phyloP scores from a whole-genome alignment of 179 eudicot species.

The Nepenthes alata region DNA sequence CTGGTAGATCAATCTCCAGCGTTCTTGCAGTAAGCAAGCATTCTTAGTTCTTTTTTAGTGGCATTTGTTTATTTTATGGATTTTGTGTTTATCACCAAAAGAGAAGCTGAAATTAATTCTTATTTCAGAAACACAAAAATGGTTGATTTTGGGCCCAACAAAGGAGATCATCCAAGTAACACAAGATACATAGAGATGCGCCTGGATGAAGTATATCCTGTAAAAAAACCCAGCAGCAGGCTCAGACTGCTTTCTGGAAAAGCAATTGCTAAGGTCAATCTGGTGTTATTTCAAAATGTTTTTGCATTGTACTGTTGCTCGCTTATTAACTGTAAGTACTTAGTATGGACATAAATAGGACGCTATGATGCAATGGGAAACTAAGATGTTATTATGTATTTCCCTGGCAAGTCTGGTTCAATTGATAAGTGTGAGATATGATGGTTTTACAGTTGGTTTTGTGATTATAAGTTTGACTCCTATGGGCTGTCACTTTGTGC shows the following conservation, averaged over 20 bases:
- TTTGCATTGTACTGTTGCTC: not conserved
- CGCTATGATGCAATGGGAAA: not conserved
- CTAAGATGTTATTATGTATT: no score
- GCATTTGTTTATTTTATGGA: not conserved
- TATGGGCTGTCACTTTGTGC: no score
- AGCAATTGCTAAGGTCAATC: conserved; percentile 46
- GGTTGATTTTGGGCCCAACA: conserved; percentile 23
- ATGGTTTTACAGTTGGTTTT: no score
- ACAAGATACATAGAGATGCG: conserved; percentile 57
- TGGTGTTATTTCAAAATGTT: not conserved
- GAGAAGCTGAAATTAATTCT: not conserved
- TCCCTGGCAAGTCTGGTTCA: no score
- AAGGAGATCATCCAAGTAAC: conserved; percentile 37
- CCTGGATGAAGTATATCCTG: conserved; percentile 58
- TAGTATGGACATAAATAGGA: no score
- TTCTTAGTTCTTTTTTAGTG: not conserved
- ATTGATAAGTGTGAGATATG: no score
- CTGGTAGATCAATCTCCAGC: conserved; percentile 34
- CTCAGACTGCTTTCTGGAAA: conserved; percentile 39
- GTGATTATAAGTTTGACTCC: no score
- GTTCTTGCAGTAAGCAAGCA: conserved; percentile 31
- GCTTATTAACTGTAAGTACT: no score
- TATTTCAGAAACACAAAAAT: conserved; percentile 25
- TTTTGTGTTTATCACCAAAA: conserved; percentile 1
- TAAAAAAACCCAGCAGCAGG: conserved; percentile 46